These are phyloP conservation scores for Phytophthora pini DNA, from an alignment of 352 stramenopile genomes.

Conservation along the genomic window DNA sequence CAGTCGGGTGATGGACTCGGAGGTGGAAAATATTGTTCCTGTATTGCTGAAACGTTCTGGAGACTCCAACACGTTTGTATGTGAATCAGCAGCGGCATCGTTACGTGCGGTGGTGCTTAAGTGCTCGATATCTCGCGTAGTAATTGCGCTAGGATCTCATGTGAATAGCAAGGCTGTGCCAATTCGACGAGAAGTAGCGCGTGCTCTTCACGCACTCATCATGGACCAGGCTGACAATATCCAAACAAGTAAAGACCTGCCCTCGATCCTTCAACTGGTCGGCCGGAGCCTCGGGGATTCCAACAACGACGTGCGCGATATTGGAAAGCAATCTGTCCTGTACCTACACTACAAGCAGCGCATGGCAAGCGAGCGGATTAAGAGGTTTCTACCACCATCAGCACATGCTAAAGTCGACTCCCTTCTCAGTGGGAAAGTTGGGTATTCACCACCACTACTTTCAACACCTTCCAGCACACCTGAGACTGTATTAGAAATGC, in stretches of 20 bases:
- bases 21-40: conserved; percentile 66
- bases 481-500: neutral
- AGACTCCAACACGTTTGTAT: conserved; percentile 82
- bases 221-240: conserved; percentile 44
- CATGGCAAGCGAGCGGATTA: conserved; percentile 56
- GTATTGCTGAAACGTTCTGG: conserved; percentile 69
- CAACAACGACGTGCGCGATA: conserved; percentile 77
- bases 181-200: conserved; percentile 69
- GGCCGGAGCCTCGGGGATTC: conserved; percentile 77
- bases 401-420: conserved; percentile 59
- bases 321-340: conserved; percentile 66
- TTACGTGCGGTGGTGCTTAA: conserved; percentile 59
- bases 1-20: conserved; percentile 55
- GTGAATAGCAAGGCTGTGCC: conserved; percentile 54
- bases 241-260: conserved; percentile 47
- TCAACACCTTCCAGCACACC: conserved; percentile 4
- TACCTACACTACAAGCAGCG: conserved; percentile 49
- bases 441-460: conserved; percentile 27
- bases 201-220: conserved; percentile 60
- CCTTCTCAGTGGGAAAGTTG: conserved; percentile 38
- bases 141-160: conserved; percentile 49
- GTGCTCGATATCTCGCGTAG: conserved; percentile 58
- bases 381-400: conserved; percentile 54
- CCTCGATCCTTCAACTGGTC: conserved; percentile 49
- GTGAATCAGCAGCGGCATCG: conserved; percentile 56